Base-by-base conservation (phyloP, 176 grass and related monocot species). In the Guadua angustifolia region DNA sequence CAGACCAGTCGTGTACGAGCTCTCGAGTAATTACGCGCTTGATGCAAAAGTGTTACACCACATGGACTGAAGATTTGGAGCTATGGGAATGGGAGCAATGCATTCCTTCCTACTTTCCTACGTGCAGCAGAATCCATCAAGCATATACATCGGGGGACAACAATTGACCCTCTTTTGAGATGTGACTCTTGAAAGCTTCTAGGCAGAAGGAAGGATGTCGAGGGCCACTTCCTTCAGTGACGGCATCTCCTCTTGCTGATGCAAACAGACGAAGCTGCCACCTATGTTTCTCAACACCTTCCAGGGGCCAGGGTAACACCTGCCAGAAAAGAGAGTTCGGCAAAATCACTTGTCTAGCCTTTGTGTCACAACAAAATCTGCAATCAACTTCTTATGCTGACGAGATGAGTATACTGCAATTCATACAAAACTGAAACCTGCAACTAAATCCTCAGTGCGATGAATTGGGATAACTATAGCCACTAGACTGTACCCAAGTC, bases 291-390 rank as follows among this genome's bases (percentile, higher is more conserved):
- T 93, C 62, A 95, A 57, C 42, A 98, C 91, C 87, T 92, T 90
- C 95, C 93, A 95, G 74, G 95, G 93, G 40, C 87, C 89, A 71
- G 95, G 95, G 67, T 98, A 98, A 82, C 87, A 98, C 89, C 95
- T 98, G 76, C 67, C 79, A 71, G 55, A 45, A 4, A 80, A 78
- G 6, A 78, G 3, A 42, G 9, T 71, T 68, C 25, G 7, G n/a
- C 33, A 39, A 17, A 69, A 22, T 74, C 62, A 83, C 13, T 46
- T 32, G 22, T 36, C 40, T 45, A 39, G 33, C 76, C 67, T 61
- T 64, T 26, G 26, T 71, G 16, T 19, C 33, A 47, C 19, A 71
- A 73, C 10, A 76, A 18, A 66, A 36, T 44, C 25, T 76, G 71
- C 45, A 45, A 42, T 57, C 82, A 26, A 11, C 3, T 43, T 42